Conservation (phyloP, 352 stramenopile species). For the Phytophthora idaei region DNA sequence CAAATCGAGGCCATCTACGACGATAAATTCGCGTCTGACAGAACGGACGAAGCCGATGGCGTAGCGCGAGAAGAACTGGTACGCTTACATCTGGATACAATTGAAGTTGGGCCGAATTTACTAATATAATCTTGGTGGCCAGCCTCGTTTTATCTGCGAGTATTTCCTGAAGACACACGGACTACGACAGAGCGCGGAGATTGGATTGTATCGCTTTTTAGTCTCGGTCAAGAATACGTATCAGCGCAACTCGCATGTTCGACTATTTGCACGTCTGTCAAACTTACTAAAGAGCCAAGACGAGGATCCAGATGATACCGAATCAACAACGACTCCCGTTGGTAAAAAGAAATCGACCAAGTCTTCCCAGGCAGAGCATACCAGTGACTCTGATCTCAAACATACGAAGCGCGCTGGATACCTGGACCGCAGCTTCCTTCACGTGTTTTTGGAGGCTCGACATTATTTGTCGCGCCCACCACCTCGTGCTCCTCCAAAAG, state of each 20-base stretch:
- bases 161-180: conserved; percentile 77
- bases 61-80: conserved; percentile 62
- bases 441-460: conserved; percentile 65
- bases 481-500: conserved; percentile 18
- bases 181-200: conserved; percentile 64
- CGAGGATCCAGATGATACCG: conserved; percentile 3
- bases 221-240: conserved; percentile 71
- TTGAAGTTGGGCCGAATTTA: background rate
- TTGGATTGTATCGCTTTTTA: conserved; percentile 73
- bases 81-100: conserved; percentile 1
- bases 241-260: conserved; percentile 52
- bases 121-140: conserved; percentile 1
- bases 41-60: conserved; percentile 61
- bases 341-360: conserved; percentile 20
- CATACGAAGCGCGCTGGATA: conserved; percentile 30
- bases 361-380: conserved; percentile 3
- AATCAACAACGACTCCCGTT: conserved; percentile 1
- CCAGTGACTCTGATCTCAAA: conserved; percentile 7
- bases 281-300: conserved; percentile 43
- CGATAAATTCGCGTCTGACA: conserved; percentile 72
- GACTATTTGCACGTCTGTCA: conserved; percentile 73
- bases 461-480: conserved; percentile 48
- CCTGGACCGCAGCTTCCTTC: conserved; percentile 68
- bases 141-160: conserved; percentile 73
- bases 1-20: conserved; percentile 82